phyloP scores from a whole-genome alignment of 768 basidiomycete genomes.

The Russula olivacea region DNA sequence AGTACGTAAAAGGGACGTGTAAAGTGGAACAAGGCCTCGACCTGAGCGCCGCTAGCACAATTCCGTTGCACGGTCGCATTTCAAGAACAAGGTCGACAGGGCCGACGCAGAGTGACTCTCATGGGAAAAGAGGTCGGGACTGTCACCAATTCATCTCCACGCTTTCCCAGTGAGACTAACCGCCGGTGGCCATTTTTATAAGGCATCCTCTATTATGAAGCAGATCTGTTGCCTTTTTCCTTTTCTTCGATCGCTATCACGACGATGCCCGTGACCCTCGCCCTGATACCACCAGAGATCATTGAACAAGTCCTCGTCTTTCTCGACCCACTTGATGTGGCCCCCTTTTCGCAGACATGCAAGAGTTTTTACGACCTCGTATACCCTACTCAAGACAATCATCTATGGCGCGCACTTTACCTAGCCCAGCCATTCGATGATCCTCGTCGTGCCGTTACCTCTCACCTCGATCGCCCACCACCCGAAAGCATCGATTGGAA shows the following conservation, averaged over 20 bases:
- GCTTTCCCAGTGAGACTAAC: neutral
- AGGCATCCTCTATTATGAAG: neutral
- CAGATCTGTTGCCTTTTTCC: neutral
- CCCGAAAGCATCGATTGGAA: conserved; percentile 40
- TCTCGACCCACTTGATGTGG: conserved; percentile 58
- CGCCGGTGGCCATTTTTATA: conserved; percentile 1
- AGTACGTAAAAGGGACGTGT: neutral
- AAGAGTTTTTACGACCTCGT: conserved; percentile 39
- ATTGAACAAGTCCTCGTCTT: conserved; percentile 50
- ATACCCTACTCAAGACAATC: conserved; percentile 40
- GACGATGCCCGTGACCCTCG: conserved; percentile 4
- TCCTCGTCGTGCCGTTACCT: conserved; percentile 44
- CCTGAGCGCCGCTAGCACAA: neutral
- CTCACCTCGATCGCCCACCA: conserved; percentile 28
- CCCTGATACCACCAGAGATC: conserved; percentile 48
- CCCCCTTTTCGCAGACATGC: conserved; percentile 48
- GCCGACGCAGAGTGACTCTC: neutral
- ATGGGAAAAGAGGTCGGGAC: neutral
- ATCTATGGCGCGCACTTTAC: conserved; percentile 63
- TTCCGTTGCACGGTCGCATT: neutral
- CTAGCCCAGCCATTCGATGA: conserved; percentile 60
- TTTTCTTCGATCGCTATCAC: neutral
- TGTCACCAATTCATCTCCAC: neutral
- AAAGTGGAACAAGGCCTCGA: neutral
- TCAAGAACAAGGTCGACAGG: neutral